These are phyloP conservation scores for Saraca asoca DNA, from an alignment of 331 rosid genomes.

Conservation along the genomic window DNA sequence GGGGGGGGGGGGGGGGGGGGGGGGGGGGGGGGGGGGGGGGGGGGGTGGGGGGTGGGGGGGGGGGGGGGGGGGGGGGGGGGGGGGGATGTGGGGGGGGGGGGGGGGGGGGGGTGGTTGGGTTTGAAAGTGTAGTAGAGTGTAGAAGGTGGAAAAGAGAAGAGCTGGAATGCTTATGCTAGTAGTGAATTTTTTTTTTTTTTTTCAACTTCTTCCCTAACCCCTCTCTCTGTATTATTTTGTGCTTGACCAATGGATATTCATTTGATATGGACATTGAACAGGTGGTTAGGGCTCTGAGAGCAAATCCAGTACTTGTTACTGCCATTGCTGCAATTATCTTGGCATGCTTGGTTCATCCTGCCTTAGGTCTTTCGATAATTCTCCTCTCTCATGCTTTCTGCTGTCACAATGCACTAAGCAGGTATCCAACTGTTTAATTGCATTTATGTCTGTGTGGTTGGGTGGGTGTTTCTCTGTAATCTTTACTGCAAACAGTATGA, in stretches of 20 bases:
- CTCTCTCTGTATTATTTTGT: slow-evolving; percentile 10
- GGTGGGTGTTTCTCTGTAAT: not conserved
- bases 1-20: too few relatives aligned
- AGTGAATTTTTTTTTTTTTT: slow-evolving; percentile 4
- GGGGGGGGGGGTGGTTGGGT: slow-evolving; percentile 3
- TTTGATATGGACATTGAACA: slow-evolving; percentile 40
- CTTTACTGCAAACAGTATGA: not conserved
- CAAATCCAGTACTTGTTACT: slow-evolving; percentile 62
- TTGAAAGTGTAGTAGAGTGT: slow-evolving; percentile 25
- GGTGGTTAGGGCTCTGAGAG: slow-evolving; percentile 70
- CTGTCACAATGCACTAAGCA: slow-evolving; percentile 88
- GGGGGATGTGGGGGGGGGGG: too few relatives aligned
- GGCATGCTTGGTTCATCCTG: slow-evolving; percentile 86
- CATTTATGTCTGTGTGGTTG: not conserved
- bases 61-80: too few relatives aligned
- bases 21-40: too few relatives aligned
- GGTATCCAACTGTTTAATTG: slow-evolving; percentile 51
- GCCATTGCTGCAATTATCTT: slow-evolving; percentile 68
- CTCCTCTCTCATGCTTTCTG: slow-evolving; percentile 68
- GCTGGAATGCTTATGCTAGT: slow-evolving; percentile 18
- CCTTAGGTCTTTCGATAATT: slow-evolving; percentile 69
- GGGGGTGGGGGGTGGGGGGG: too few relatives aligned
- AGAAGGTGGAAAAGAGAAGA: slow-evolving; percentile 21
- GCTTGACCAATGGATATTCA: slow-evolving; percentile 32
- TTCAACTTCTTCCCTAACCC: not conserved